A percentile compares a stretch with the other conserved stretches of the same genome.
phyloP scores from a whole-genome alignment of 2,329 filamentous ascomycete species.

The Fusarium anguioides region DNA sequence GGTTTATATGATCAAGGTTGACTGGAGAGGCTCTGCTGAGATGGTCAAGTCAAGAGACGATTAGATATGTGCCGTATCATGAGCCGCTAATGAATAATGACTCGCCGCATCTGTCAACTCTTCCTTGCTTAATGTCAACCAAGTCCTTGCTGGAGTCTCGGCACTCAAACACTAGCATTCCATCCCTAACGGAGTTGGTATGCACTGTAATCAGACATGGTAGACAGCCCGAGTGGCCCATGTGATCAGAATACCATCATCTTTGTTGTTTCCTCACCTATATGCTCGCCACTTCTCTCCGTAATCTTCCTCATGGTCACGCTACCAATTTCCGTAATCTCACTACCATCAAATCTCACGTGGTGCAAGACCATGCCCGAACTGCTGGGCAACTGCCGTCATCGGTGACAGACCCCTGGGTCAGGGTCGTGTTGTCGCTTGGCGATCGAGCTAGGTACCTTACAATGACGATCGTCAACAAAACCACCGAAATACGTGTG shows the following conservation, averaged over 20 bases:
- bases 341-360: background rate
- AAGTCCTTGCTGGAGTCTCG: too few species aligned
- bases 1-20: conserved; percentile 23
- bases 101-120: too few species aligned
- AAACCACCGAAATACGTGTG: background rate
- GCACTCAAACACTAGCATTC: too few species aligned
- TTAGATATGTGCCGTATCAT: background rate
- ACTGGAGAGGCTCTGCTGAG: conserved; percentile 23
- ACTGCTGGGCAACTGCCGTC: background rate
- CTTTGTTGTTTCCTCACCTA: background rate
- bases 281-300: background rate
- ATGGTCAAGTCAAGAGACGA: conserved; percentile 22
- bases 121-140: too few species aligned
- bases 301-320: background rate
- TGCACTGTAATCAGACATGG: too few species aligned
- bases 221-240: background rate
- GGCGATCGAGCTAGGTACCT: background rate
- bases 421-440: background rate
- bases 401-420: background rate
- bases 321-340: background rate
- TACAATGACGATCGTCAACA: background rate
- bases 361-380: background rate
- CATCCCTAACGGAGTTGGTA: too few species aligned
- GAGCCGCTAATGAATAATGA: background rate
- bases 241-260: background rate